Base-by-base conservation (phyloP, 805 yeast genomes). In the Teunomyces gatunensis region DNA sequence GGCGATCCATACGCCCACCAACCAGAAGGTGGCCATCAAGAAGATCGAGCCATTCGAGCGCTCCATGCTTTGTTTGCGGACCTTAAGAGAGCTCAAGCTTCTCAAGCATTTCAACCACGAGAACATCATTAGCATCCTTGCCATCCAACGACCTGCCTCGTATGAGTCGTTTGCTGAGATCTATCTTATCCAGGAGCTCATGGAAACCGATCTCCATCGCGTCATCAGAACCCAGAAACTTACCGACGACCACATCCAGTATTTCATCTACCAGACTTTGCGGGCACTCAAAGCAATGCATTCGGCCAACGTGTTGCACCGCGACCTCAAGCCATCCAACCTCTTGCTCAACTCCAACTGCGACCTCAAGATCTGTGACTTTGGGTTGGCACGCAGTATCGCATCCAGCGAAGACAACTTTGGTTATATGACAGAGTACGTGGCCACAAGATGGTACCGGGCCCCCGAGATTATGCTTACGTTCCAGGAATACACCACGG, bases 381-480 rank as follows among this genome's bases (percentile, higher is more conserved):
- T 92, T 65, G 98, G 98, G 0, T 74, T 92, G 39, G 97, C 98
- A 1, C 71, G 87, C 49, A 69, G 83, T 17, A 77, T 81, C 49
- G 81, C 89, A 32, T 74, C 79, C 49, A 73, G 72, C 47, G 84
- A 84, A 57, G 84, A 83, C 59, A 84, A 83, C 61, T 78, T 81
- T 51, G 89, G 89, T 4, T 84, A 83, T 64, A 86, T 92, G 96
- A 92, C 98, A 2, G 98, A 92, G 67, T 92, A 92, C 63, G 98
- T 92, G 39, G 98, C 98, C 7, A 92, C 98, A 3, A 75, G 98
- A 54, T 92, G 98, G 97, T 92, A 92, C 67, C 76, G 98, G 47
- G 98, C 98, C 0, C 98, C 98, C 0, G 98, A 92, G 59, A 90
- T 92, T 63, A 92, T 92, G 98, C 77, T 92, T 43, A 89, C 96